phyloP scores from a whole-genome alignment of 768 basidiomycete genomes.

The Rhodotorula graminis region DNA sequence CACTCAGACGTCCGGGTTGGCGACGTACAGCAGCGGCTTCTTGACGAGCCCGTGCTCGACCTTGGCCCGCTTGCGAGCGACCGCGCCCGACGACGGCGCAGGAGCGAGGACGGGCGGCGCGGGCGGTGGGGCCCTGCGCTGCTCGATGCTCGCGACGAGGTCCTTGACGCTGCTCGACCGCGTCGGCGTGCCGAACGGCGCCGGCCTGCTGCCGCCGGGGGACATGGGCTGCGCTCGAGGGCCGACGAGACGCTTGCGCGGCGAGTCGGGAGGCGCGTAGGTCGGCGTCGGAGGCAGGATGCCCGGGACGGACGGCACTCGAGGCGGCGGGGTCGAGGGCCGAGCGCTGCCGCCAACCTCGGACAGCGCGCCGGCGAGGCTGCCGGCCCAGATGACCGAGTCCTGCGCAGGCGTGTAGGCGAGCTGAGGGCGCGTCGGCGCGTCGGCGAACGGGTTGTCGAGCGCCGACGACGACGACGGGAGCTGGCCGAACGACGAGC shows the following conservation, averaged over 20 bases:
- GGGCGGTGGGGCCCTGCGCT: neutral
- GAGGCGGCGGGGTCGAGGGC: neutral
- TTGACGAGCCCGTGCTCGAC: constrained; percentile 28
- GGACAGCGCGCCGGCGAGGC: constrained; percentile 1
- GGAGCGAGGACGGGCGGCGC: neutral
- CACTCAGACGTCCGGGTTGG: constrained; percentile 23
- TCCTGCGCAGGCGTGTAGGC: neutral
- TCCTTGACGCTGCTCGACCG: constrained; percentile 28
- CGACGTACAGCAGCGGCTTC: constrained; percentile 32
- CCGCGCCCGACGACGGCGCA: neutral
- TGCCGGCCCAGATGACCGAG: constrained; percentile 14
- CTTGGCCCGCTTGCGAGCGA: neutral
- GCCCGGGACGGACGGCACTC: neutral
- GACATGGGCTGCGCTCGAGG: neutral
- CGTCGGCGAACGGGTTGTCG: constrained; percentile 22
- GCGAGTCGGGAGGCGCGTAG: constrained; percentile 3
- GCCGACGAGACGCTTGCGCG: constrained; percentile 9
- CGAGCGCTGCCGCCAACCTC: neutral
- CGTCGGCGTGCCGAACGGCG: neutral
- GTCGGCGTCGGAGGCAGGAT: constrained; percentile 15
- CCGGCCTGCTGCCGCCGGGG: neutral
- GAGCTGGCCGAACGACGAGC: neutral
- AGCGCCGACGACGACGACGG: neutral
- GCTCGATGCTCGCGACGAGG: constrained; percentile 28
- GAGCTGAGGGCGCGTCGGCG: neutral